These are phyloP conservation scores for Backusella psychrophila DNA, from an alignment of 192 early-diverging fungal species.

Conservation along the genomic window DNA sequence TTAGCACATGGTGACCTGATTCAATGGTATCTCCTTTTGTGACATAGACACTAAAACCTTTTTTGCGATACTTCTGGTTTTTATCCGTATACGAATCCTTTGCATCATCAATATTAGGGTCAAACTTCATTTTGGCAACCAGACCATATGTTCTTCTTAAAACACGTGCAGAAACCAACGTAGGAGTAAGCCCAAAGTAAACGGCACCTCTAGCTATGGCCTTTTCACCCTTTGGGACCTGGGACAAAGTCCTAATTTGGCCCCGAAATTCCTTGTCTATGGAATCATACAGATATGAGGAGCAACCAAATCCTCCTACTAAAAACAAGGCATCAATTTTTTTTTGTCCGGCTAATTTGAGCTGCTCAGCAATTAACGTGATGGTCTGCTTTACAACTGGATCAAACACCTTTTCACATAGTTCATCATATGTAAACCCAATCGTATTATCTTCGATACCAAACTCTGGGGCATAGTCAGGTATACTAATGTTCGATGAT, in stretches of 20 bases:
- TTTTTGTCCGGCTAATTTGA: slow-evolving; percentile 27
- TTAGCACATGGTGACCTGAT: slow-evolving; percentile 43
- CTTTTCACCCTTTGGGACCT: slow-evolving; percentile 24
- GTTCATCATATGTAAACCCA: slow-evolving; percentile 40
- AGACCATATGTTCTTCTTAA: slow-evolving; percentile 49
- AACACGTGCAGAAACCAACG: slow-evolving; percentile 41
- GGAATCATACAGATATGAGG: slow-evolving; percentile 45
- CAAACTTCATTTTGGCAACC: slow-evolving; percentile 42
- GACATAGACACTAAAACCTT: slow-evolving; percentile 35
- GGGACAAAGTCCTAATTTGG: slow-evolving; percentile 40
- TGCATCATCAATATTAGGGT: slow-evolving; percentile 41
- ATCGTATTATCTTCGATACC: slow-evolving; percentile 41
- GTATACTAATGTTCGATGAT: slow-evolving; percentile 27
- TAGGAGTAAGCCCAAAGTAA: slow-evolving; percentile 44
- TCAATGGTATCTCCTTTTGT: slow-evolving; percentile 35
- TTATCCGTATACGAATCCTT: slow-evolving; percentile 39
- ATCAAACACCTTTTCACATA: slow-evolving; percentile 47
- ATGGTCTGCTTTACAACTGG: slow-evolving; percentile 46
- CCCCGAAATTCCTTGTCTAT: slow-evolving; percentile 37
- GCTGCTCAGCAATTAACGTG: slow-evolving; percentile 43
- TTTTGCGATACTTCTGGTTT: slow-evolving; percentile 29
- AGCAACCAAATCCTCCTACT: slow-evolving; percentile 52
- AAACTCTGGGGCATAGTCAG: slow-evolving; percentile 36
- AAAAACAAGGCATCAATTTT: slow-evolving; percentile 43
- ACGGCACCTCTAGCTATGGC: slow-evolving; percentile 52